A percentile compares a stretch with the other conserved stretches of the same genome.
Conservation (phyloP, 2,329 filamentous ascomycete genomes). For the Aspergillus japonicus region DNA sequence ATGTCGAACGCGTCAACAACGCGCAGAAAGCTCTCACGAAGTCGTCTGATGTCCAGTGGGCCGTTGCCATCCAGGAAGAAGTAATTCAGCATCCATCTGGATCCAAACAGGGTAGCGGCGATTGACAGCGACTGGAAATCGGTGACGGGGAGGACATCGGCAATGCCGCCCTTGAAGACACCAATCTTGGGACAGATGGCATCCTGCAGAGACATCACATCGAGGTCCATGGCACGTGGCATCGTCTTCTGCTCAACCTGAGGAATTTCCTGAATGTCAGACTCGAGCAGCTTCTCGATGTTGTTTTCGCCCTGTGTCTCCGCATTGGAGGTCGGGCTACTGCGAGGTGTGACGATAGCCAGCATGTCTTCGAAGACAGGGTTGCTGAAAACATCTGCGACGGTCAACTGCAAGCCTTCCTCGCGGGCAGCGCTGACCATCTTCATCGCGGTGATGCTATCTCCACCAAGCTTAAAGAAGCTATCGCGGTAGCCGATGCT, state of each 20-base stretch:
- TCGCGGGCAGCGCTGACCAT: constrained; percentile 42
- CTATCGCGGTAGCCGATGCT: constrained; percentile 38
- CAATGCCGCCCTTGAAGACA: constrained; percentile 52
- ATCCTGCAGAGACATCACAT: constrained; percentile 46
- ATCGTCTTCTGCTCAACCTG: constrained; percentile 24
- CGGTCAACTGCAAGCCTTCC: constrained; percentile 41
- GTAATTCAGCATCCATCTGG: constrained; percentile 47
- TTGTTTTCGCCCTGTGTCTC: constrained; percentile 19
- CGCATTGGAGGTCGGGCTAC: constrained; percentile 17
- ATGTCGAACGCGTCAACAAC: constrained; percentile 64
- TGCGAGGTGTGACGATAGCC: constrained; percentile 27
- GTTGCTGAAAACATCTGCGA: constrained; percentile 46
- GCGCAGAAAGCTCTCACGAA: constrained; percentile 43
- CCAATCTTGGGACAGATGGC: constrained; percentile 54
- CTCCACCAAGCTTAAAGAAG: constrained; percentile 45
- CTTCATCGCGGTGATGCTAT: constrained; percentile 45
- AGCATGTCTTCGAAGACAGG: constrained; percentile 43
- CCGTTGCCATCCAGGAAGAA: constrained; percentile 58
- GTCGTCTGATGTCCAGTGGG: constrained; percentile 49
- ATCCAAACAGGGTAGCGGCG: constrained; percentile 37
- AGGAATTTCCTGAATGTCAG: not conserved
- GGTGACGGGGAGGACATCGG: constrained; percentile 58
- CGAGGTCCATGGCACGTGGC: constrained; percentile 25
- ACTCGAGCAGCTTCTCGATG: constrained; percentile 13
- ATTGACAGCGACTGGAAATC: constrained; percentile 46